A percentile compares a stretch with the other conserved stretches of the same genome.
phyloP scores from a whole-genome alignment of 139 green algal species.

The Chlorella sorokiniana region DNA sequence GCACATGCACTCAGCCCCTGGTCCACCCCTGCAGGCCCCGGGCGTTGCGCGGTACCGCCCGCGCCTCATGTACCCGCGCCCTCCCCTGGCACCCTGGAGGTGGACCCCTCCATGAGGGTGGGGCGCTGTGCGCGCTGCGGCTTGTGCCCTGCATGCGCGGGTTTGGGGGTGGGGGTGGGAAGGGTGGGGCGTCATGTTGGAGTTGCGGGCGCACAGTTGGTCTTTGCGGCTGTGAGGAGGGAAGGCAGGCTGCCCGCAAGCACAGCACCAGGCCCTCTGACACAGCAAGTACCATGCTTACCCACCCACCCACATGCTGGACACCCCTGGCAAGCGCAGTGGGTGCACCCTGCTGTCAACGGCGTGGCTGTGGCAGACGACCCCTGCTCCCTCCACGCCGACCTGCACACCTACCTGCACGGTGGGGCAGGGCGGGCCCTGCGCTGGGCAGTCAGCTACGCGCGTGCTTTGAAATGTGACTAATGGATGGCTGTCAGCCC shows the following conservation, averaged over 20 bases:
- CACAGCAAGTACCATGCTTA: not conserved
- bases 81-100: constrained; percentile 27
- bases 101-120: constrained; percentile 57
- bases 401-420: constrained; percentile 60
- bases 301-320: constrained; percentile 37
- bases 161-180: too few relatives aligned
- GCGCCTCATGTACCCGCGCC: constrained; percentile 40
- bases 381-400: constrained; percentile 53
- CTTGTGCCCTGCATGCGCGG: too few relatives aligned
- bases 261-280: too few relatives aligned
- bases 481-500: too few relatives aligned
- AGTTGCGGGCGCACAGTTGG: too few relatives aligned
- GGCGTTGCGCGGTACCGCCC: constrained; percentile 12
- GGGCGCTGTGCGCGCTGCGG: not conserved
- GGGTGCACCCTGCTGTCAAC: constrained; percentile 6
- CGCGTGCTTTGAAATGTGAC: not conserved
- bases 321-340: constrained; percentile 36
- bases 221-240: too few relatives aligned
- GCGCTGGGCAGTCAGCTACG: not conserved
- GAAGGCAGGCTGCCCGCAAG: too few relatives aligned
- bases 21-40: not conserved
- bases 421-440: not conserved
- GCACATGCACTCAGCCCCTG: not conserved
- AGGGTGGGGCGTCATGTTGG: too few relatives aligned
- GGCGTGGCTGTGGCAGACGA: constrained; percentile 53